Conservation (phyloP, 2,329 filamentous ascomycete species). For the Monilinia polystroma region DNA sequence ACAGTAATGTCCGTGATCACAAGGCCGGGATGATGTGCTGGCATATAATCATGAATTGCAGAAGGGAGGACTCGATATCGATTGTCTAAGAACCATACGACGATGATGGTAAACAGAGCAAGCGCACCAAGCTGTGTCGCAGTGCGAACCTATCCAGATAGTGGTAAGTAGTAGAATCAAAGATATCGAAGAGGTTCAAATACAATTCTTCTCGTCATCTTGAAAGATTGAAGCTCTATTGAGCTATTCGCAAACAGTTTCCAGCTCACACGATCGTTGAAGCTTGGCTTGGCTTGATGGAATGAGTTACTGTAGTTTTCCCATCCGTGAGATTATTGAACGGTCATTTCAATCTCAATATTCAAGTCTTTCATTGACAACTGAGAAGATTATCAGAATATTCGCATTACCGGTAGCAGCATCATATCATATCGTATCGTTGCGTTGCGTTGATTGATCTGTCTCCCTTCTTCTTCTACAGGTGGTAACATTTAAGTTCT, state of each 20-base stretch:
- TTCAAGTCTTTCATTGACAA: constrained; percentile 5
- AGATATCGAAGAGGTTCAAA: constrained; percentile 13
- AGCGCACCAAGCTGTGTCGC: constrained; percentile 38
- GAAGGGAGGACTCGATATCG: constrained; percentile 67
- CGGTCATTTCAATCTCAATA: constrained; percentile 15
- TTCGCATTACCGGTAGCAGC: constrained; percentile 3
- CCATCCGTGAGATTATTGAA: constrained; percentile 21
- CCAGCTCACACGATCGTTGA: constrained; percentile 21
- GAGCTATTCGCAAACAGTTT: constrained; percentile 23
- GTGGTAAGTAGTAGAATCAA: constrained; percentile 19
- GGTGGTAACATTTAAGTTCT: no score
- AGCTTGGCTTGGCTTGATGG: constrained; percentile 24
- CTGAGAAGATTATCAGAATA: background rate
- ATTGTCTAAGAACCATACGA: constrained; percentile 66
- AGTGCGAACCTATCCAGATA: constrained; percentile 46
- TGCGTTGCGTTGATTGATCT: no score
- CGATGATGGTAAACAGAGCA: constrained; percentile 51
- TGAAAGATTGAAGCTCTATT: constrained; percentile 24
- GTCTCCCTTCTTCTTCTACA: no score
- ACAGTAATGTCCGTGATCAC: constrained; percentile 71
- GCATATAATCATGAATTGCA: constrained; percentile 66
- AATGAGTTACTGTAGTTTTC: constrained; percentile 19
- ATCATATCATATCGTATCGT: no score
- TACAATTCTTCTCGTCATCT: constrained; percentile 42
- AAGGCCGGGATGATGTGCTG: constrained; percentile 65